Base-by-base conservation (phyloP, 257 asterid genomes). In the Ajuga chamaepitys region DNA sequence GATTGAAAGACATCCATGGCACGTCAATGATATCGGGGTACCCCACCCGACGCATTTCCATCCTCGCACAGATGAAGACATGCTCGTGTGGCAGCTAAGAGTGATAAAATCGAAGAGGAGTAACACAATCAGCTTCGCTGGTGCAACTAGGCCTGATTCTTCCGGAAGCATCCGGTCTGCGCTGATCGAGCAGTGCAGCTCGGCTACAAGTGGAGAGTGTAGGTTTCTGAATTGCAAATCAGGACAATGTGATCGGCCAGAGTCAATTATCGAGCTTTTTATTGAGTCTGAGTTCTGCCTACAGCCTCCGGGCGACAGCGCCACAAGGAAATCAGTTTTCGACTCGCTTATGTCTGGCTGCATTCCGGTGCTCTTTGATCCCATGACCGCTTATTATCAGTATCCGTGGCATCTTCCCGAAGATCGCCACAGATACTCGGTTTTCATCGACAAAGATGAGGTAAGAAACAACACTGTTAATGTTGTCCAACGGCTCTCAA, bases 21-120 rank as follows among this genome's bases (percentile, higher is more conserved):
- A 53, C 5, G 16, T 46, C 3, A 82, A 88, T 17, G 89, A 88
- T 74, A 51, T 88, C 26, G 91, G 91, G 0, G 56, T 88, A 47
- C 96, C 96, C 9, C 91, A 88, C 56, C 96, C 94, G 1, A 88
- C 91, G 3, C 78, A 47, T 22, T 88, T 88, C 83, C 94, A 88
- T 47, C 95, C 94, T 47, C 83, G 51, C 50, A 55, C 85, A 10
- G 94, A 88, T 14, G 80, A 82, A 0, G 91, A 85, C 13, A 74
- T 88, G 9, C 53, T 80, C 50, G 14, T 70, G 0, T 88, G 96
- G 91, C 96, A 85, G 65, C 18, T 72, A 30, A 83, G 68, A 40
- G 48, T 65, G 52, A 75, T 70, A 21, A 61, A 40, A 48, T 75
- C 85, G 2, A 42, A 51, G 4, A 57, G 87, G 38, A 58, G 17